Evolutionary conservation across 352 stramenopile genomes (phyloP), one percentile per base, ranked within the genome.

Genomic region (Pythium phragmiticola): DNA sequence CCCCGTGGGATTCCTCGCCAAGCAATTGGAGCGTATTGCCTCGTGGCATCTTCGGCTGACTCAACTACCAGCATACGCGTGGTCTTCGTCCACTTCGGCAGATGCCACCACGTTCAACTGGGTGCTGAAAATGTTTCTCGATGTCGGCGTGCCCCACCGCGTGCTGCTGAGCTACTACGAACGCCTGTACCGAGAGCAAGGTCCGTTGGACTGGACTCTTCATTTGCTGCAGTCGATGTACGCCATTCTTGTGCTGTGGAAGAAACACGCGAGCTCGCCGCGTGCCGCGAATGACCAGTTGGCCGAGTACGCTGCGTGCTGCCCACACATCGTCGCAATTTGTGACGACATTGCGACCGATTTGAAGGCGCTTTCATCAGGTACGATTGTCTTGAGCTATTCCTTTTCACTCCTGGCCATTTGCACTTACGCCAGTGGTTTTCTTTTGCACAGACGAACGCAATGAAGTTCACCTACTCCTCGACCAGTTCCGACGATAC

Each of bases 301-400:
- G 17, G 76, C 77, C 1, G 82, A 92, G 21, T 95, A 92, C 67
- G 83, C 83, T 14, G 81, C 81, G 17, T 89, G 78, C 71, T 90
- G 83, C 67, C 84, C 87, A 33, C 81, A 86, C 61, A 67, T 95
- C 28, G 82, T 91, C 33, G 82, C 88, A 42, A 77, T 92, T 23
- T 89, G 81, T 52, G 83, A 90, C 68, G 83, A 89, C 47, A 80
- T 92, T 53, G 82, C 92, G 58, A 93, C 82, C 55, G 87, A 95
- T 64, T 70, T 95, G 46, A 75, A 87, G 60, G 84, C 84, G 41
- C 81, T 90, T 45, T 82, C 86, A 60, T 75, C 80, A 58, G 82
- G 86, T 95, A 77, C n/a, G 73, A 14, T 52, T n/a, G 16, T 49
- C 17, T 73, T 9, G 4, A 21, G 17, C 16, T 28, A 2, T 30